Evolutionary conservation across 2,329 filamentous ascomycete genomes (phyloP).

Genomic region (Elsinoe fawcettii): DNA sequence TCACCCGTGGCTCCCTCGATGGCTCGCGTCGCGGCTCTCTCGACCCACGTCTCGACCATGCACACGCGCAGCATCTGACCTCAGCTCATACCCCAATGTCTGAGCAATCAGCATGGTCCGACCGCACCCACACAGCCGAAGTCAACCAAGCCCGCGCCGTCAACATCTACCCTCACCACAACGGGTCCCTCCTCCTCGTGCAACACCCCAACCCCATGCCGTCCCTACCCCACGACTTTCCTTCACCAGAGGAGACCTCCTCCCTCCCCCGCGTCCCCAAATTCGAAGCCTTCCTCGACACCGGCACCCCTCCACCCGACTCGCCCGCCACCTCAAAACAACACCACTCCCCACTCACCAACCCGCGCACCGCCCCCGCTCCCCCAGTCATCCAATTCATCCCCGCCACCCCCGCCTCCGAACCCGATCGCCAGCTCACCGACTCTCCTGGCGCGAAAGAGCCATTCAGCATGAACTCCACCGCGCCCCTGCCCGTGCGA

Average conservation of each 20-base stretch:
- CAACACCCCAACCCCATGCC: conserved; percentile 35
- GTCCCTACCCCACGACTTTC: not conserved
- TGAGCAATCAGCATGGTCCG: conserved; percentile 23
- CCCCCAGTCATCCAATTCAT: conserved; percentile 51
- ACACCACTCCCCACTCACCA: conserved; percentile 51
- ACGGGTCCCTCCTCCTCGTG: conserved; percentile 56
- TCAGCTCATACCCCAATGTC: conserved; percentile 17
- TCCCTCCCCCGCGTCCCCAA: conserved; percentile 8
- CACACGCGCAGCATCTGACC: conserved; percentile 14
- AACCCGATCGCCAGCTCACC: conserved; percentile 36
- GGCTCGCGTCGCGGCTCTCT: conserved; percentile 14
- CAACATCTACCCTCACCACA: conserved; percentile 55
- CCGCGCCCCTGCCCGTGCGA: conserved; percentile 24
- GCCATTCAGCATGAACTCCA: conserved; percentile 12
- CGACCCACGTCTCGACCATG: conserved; percentile 13
- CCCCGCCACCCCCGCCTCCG: conserved; percentile 46
- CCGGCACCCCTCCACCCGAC: conserved; percentile 19
- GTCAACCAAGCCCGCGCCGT: conserved; percentile 55
- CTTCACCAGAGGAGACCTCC: not conserved
- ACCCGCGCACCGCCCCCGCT: conserved; percentile 50
- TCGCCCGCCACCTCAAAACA: conserved; percentile 15
- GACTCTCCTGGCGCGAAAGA: conserved; percentile 3
- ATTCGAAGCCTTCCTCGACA: conserved; percentile 17
- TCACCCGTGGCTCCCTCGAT: conserved; percentile 12
- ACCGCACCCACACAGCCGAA: conserved; percentile 47